Evolutionary conservation across 2,329 filamentous ascomycete genomes (phyloP).

Genomic region (Pyricularia grisea): DNA sequence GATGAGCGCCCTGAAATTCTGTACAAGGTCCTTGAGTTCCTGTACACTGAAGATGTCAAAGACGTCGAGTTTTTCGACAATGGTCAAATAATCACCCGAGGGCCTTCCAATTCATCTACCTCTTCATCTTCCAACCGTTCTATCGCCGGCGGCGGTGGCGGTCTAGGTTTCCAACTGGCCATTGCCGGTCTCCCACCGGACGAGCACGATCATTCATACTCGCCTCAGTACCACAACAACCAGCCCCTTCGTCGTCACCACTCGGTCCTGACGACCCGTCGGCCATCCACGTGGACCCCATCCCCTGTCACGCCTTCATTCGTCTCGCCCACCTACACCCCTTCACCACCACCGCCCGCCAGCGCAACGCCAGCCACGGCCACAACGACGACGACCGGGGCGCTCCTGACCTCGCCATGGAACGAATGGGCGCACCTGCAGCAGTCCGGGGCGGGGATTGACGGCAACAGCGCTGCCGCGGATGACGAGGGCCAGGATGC

Average conservation of each 20-base stretch:
- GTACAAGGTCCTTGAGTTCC: conserved; percentile 18
- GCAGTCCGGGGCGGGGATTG: not conserved
- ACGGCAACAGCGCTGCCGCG: not conserved
- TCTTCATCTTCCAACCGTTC: not conserved
- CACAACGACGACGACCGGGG: not conserved
- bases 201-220: not conserved
- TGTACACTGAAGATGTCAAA: conserved; percentile 15
- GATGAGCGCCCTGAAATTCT: conserved; percentile 19
- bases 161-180: conserved; percentile 5
- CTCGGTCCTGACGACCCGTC: conserved; percentile 5
- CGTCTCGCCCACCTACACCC: not conserved
- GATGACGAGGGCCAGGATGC: not conserved
- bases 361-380: not conserved
- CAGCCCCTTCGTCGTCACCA: conserved; percentile 3
- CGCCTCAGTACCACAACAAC: not conserved
- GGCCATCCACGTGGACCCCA: not conserved
- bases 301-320: not conserved
- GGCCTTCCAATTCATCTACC: not conserved
- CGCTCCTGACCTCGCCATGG: not conserved
- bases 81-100: not conserved
- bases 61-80: conserved; percentile 5
- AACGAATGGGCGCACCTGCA: conserved; percentile 1
- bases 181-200: conserved; percentile 4
- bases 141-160: not conserved
- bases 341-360: not conserved